phyloP scores from a whole-genome alignment of 139 green algal genomes.

The Mychonastes homosphaera region DNA sequence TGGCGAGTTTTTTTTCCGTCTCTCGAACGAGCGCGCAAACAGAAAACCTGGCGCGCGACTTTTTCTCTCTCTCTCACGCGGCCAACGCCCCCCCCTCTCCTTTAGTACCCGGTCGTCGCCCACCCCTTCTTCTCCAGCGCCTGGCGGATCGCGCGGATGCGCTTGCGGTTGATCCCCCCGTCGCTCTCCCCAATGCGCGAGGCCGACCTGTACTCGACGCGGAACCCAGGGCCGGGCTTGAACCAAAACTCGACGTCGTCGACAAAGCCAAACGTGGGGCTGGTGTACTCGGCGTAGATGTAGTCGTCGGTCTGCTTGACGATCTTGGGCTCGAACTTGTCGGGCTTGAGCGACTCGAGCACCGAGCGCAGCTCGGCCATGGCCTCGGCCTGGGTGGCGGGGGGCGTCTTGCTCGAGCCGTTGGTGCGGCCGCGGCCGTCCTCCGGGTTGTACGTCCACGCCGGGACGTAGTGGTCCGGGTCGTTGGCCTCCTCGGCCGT shows the following conservation, averaged over 20 bases:
- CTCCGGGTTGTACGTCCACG: slow-evolving; percentile 66
- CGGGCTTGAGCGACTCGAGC: slow-evolving; percentile 29
- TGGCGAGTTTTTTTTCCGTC: too few species aligned
- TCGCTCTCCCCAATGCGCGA: slow-evolving; percentile 74
- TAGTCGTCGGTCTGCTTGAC: slow-evolving; percentile 78
- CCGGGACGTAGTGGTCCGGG: slow-evolving; percentile 50
- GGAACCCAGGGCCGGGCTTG: slow-evolving; percentile 20
- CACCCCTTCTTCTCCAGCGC: slow-evolving; percentile 77
- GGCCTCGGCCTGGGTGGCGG: slow-evolving; percentile 58
- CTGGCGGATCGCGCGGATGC: slow-evolving; percentile 75
- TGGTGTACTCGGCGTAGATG: slow-evolving; percentile 86
- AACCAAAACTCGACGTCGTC: slow-evolving; percentile 39
- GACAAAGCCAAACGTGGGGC: slow-evolving; percentile 53
- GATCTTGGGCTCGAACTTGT: slow-evolving; percentile 69
- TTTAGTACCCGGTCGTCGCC: slow-evolving; percentile 58
- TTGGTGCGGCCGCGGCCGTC: slow-evolving; percentile 56
- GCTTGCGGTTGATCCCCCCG: slow-evolving; percentile 86
- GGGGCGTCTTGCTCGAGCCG: too few species aligned
- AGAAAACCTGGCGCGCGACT: too few species aligned
- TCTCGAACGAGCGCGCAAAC: too few species aligned
- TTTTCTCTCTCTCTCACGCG: too few species aligned
- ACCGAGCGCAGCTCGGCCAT: slow-evolving; percentile 72
- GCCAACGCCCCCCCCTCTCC: too few species aligned
- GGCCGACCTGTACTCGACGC: slow-evolving; percentile 67
- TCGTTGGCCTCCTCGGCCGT: slow-evolving; percentile 83